Evolutionary conservation across 1,284 basidiomycete species (phyloP), one percentile per base, ranked within the genome.

Genomic region (Leccinum griseonigrum): DNA sequence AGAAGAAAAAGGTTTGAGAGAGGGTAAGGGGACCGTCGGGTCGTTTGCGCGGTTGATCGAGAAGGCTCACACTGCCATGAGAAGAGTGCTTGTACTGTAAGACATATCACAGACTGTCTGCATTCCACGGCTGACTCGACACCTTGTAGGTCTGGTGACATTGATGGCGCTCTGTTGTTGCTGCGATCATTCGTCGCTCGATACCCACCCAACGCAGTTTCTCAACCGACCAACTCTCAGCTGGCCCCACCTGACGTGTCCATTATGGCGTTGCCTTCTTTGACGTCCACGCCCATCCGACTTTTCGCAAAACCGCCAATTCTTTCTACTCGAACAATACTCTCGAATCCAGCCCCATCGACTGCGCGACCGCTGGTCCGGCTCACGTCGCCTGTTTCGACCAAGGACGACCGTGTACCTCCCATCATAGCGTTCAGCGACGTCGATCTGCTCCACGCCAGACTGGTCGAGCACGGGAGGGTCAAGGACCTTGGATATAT

Each of bases 331-430:
- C 82, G 83, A 28, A 86, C 83, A 0, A 67, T 76, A 1, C 81
- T 91, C 9, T 57, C 51, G 52, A 75, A 73, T 54, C 18, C 73
- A 0, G 31, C 26, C 1, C 29, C 67, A 1, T 71, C 74, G 3
- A 82, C 75, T 0, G 69, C 77, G 1, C 81, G 83, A 13, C 88
- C 90, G 1, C 73, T 91, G 38, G 86, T 91, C n/a, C 83, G 88
- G 16, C 76, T 89, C 63, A 83, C 67, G 13, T 79, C 83, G 8
- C 70, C 71, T 1, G 69, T 76, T 6, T 84, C 85, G 36, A 76
- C 88, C 2, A 82, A 83, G 2, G 90, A 91, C 66, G 88, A 91
- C 65, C 71, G 78, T 14, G 86, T 91, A 2, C 87, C 90, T 4
- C 90, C 90, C 0, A 68, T 91, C 18, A 68, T 92, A 28, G 81